phyloP scores from a whole-genome alignment of 306 rosid species.

The Vigna mungo region DNA sequence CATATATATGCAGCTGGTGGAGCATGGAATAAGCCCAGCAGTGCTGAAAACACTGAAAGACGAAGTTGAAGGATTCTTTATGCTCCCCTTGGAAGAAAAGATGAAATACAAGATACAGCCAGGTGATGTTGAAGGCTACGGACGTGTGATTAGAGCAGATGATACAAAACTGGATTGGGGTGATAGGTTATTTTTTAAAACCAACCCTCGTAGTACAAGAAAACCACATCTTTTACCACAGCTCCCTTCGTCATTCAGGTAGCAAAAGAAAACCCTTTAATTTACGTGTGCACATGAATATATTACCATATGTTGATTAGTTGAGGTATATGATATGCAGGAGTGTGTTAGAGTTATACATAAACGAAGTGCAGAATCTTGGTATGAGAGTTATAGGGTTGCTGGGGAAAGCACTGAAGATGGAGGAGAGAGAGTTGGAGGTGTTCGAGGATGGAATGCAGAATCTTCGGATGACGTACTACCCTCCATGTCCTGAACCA shows the following conservation, averaged over 20 bases:
- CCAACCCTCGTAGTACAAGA: constrained; percentile 58
- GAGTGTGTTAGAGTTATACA: constrained; percentile 57
- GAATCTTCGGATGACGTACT: constrained; percentile 65
- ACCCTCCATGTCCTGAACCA: constrained; percentile 79
- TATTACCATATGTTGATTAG: background rate
- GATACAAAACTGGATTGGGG: constrained; percentile 73
- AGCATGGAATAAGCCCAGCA: constrained; percentile 60
- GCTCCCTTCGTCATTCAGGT: constrained; percentile 64
- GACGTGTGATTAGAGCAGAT: constrained; percentile 44
- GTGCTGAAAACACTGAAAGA: constrained; percentile 49
- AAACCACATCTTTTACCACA: constrained; percentile 60
- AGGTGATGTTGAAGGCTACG: constrained; percentile 76
- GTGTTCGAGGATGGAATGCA: constrained; percentile 65
- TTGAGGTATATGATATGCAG: constrained; percentile 34
- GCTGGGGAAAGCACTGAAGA: constrained; percentile 53
- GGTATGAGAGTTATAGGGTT: constrained; percentile 47
- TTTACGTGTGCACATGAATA: too few relatives aligned
- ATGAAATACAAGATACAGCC: constrained; percentile 53
- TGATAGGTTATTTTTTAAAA: constrained; percentile 57
- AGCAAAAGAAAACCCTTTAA: too few relatives aligned
- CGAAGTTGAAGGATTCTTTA: constrained; percentile 64
- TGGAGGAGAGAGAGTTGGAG: constrained; percentile 50
- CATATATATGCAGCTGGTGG: constrained; percentile 57
- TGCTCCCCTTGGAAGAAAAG: constrained; percentile 61
- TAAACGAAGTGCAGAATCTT: constrained; percentile 47